A percentile compares a stretch with the other conserved stretches of the same genome.
Evolutionary conservation across 2,329 filamentous ascomycete species (phyloP).

Genomic region (Fusarium cicatricum): DNA sequence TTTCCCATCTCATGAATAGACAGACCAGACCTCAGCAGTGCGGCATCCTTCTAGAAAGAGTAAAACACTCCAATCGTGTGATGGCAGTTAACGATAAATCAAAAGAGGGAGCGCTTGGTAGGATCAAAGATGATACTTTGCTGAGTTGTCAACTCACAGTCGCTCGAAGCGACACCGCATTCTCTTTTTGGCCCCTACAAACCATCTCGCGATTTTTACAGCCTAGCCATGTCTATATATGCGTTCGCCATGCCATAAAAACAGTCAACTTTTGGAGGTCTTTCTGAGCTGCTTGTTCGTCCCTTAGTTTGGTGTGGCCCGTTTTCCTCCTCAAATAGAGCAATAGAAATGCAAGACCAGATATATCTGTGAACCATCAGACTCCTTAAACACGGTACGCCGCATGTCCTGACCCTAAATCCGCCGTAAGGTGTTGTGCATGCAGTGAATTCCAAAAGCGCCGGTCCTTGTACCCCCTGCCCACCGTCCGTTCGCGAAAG

Average conservation of each 20-base stretch:
- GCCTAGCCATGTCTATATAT: slow-evolving; percentile 32
- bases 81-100: slow-evolving; percentile 23
- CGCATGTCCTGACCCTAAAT: slow-evolving; percentile 17
- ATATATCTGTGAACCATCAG: slow-evolving; percentile 18
- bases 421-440: slow-evolving; percentile 8
- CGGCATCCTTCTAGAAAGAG: neutral
- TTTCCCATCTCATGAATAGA: neutral
- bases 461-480: slow-evolving; percentile 19
- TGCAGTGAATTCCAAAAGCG: slow-evolving; percentile 41
- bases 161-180: slow-evolving; percentile 22
- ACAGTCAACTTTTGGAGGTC: slow-evolving; percentile 14
- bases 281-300: slow-evolving; percentile 10
- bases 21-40: neutral
- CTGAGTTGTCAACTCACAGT: slow-evolving; percentile 26
- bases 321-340: slow-evolving; percentile 19
- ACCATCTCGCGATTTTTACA: slow-evolving; percentile 29
- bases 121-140: slow-evolving; percentile 30
- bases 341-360: slow-evolving; percentile 22
- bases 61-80: neutral
- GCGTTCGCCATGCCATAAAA: slow-evolving; percentile 16
- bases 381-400: slow-evolving; percentile 18
- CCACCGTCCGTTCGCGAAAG: slow-evolving; percentile 21
- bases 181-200: slow-evolving; percentile 28
- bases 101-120: slow-evolving; percentile 20
- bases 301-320: slow-evolving; percentile 24